Evolutionary conservation across 306 rosid species (phyloP).

Genomic region (Sophora flavescens): DNA sequence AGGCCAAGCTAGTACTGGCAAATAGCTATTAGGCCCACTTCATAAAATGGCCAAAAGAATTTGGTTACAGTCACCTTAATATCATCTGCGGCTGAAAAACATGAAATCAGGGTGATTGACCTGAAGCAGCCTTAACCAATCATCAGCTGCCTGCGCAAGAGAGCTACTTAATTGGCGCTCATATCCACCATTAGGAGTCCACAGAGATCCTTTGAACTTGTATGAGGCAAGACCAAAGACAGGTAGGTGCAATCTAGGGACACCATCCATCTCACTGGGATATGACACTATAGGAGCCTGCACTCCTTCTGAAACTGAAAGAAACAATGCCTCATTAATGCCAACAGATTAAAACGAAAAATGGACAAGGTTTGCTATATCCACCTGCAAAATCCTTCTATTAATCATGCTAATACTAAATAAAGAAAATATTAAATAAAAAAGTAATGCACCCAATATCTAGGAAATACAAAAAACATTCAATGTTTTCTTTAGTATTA

Average conservation of each 20-base stretch:
- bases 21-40: conserved; percentile 38
- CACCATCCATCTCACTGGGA: conserved; percentile 55
- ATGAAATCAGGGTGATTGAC: conserved; percentile 75
- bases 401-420: too few species aligned
- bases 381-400: too few species aligned
- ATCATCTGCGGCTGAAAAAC: conserved; percentile 65
- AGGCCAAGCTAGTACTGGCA: conserved; percentile 19
- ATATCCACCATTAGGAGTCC: conserved; percentile 68
- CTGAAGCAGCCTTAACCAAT: conserved; percentile 55
- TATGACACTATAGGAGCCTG: conserved; percentile 52
- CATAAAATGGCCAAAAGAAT: conserved; percentile 36
- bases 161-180: conserved; percentile 55
- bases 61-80: conserved; percentile 11
- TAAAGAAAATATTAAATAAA: too few species aligned
- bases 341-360: background rate
- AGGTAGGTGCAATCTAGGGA: conserved; percentile 60
- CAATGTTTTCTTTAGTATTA: too few species aligned
- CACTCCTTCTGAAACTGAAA: conserved; percentile 59
- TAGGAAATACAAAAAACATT: too few species aligned
- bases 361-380: too few species aligned
- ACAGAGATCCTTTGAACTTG: conserved; percentile 76
- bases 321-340: conserved; percentile 15
- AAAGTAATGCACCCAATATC: too few species aligned
- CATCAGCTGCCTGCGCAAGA: conserved; percentile 62
- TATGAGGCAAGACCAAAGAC: conserved; percentile 78